phyloP scores from a whole-genome alignment of 768 basidiomycete genomes.

The Trametes punicea region DNA sequence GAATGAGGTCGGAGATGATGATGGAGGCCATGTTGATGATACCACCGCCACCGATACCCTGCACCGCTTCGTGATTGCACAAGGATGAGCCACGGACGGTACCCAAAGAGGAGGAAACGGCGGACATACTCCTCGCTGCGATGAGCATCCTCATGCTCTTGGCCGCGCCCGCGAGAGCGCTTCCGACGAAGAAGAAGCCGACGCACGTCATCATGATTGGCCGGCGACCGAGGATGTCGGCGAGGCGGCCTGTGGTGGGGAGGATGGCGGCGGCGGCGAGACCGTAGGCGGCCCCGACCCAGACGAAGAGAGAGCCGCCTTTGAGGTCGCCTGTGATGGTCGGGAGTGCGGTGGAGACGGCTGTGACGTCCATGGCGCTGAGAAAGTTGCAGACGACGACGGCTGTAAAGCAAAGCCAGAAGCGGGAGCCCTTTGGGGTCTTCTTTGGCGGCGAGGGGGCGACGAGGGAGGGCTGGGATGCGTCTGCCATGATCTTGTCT shows the following conservation, averaged over 20 bases:
- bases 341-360: conserved; percentile 8
- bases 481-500: background rate
- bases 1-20: conserved; percentile 37
- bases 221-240: conserved; percentile 32
- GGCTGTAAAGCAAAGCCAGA: conserved; percentile 10
- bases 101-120: background rate
- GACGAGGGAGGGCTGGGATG: background rate
- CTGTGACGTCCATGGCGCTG: conserved; percentile 15
- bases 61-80: conserved; percentile 19
- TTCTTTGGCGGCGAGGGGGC: background rate
- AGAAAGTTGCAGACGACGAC: conserved; percentile 13
- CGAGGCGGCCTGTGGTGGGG: conserved; percentile 23
- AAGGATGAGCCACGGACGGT: background rate
- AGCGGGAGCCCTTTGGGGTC: background rate
- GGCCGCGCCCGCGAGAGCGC: conserved; percentile 38
- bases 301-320: conserved; percentile 22
- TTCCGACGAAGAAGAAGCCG: conserved; percentile 37
- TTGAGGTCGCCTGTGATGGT: conserved; percentile 10
- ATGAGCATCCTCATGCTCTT: conserved; percentile 40
- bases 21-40: conserved; percentile 31
- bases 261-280: conserved; percentile 35
- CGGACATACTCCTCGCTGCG: conserved; percentile 24
- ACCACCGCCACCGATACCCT: conserved; percentile 34
- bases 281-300: conserved; percentile 33
- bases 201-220: conserved; percentile 32